Evolutionary conservation across 2,329 filamentous ascomycete species (phyloP).

Genomic region (Annulohypoxylon truncatum): DNA sequence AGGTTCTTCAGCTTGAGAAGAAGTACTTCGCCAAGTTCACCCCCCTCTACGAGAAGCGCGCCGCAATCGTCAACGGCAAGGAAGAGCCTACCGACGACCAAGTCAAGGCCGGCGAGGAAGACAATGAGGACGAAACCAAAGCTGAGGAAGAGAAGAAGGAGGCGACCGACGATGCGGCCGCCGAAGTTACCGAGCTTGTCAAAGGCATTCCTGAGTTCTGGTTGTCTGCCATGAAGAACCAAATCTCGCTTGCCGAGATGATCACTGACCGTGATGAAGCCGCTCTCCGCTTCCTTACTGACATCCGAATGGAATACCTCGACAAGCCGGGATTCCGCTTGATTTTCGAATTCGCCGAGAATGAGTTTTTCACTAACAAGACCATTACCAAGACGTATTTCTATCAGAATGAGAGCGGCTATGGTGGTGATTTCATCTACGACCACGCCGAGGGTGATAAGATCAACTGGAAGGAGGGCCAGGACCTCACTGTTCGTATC

Average conservation of each 20-base stretch:
- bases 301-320: slow-evolving; percentile 99
- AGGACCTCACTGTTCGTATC: slow-evolving; percentile 92
- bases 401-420: slow-evolving; percentile 98
- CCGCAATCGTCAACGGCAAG: slow-evolving; percentile 89
- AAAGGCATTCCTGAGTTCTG: slow-evolving; percentile 98
- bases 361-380: slow-evolving; percentile 98
- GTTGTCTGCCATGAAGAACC: slow-evolving; percentile 99
- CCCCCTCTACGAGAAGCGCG: slow-evolving; percentile 94
- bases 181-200: slow-evolving; percentile 63
- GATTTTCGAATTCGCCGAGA: slow-evolving; percentile 96
- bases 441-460: slow-evolving; percentile 98
- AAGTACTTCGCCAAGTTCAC: slow-evolving; percentile 99
- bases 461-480: slow-evolving; percentile 94
- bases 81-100: slow-evolving; percentile 89
- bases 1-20: slow-evolving; percentile 98
- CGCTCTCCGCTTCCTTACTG: slow-evolving; percentile 87
- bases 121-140: slow-evolving; percentile 71
- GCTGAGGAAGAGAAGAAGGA: slow-evolving; percentile 65
- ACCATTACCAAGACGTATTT: slow-evolving; percentile 97
- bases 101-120: slow-evolving; percentile 85
- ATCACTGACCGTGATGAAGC: slow-evolving; percentile 98
- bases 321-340: slow-evolving; percentile 98
- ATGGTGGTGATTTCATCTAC: slow-evolving; percentile 99
- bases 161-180: slow-evolving; percentile 67
- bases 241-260: slow-evolving; percentile 95